Evolutionary conservation across 2,329 filamentous ascomycete genomes (phyloP), one percentile per base, ranked within the genome.

Genomic region (Colletotrichum aenigma): DNA sequence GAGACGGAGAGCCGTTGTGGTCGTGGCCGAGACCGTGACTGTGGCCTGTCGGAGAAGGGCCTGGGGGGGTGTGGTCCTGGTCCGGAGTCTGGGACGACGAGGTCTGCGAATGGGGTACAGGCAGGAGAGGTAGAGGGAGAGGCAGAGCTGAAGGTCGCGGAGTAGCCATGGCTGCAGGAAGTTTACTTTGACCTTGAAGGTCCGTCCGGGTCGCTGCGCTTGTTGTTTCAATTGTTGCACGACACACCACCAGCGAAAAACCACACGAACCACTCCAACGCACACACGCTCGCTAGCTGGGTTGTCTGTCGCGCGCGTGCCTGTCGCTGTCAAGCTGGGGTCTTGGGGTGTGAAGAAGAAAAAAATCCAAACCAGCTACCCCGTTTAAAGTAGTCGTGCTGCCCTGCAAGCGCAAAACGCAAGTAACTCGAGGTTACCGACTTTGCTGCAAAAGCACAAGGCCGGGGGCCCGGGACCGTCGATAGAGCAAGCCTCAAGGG

Each of bases 31-130:
- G 77, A 28, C 64, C 65, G 58, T 74, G 43, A 36, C 24, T 43
- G 60, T 72, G 74, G 75, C 76, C 74, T 74, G 75, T 66, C 68
- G 68, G 70, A 77, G 72, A 83, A 84, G 68, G 82, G 85, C 79
- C 83, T 82, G 66, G 68, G 75, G 77, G 61, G 48, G 66, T 86
- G 84, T 75, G 81, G 85, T 85, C 77, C 81, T 85, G 79, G 67
- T 58, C 48, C 43, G 43, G 65, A 67, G 80, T 79, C 62, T 68
- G 66, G 71, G 71, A 75, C 55, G 68, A 69, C 65, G 64, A 69
- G 68, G 43, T 73, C 58, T 73, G 74, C 56, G 64, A 61, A 73
- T 68, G 70, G 64, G 68, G 43, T 52, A 52, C 43, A 52, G 43
- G 43, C 43, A 52, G n/a, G 43, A 52, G 43, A n/a, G 43, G 43